phyloP scores from a whole-genome alignment of 2,329 filamentous ascomycete species.

The Colletotrichum horii region DNA sequence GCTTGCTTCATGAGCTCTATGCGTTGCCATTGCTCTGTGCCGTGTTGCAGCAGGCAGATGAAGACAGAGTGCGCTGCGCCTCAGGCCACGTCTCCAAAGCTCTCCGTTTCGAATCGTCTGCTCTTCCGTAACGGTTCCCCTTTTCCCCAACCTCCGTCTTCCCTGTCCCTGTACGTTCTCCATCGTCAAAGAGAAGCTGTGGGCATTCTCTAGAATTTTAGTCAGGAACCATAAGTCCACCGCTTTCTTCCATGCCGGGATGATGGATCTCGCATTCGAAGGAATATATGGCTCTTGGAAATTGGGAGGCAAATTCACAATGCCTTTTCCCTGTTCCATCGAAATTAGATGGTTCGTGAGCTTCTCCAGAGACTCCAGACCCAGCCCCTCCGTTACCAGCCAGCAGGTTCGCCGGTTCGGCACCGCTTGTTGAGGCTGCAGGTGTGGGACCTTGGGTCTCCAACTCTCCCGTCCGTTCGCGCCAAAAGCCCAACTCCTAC shows the following conservation, averaged over 20 bases:
- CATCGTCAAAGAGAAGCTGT: not conserved
- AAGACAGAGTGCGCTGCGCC: not conserved
- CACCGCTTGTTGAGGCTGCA: not conserved
- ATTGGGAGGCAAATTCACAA: not conserved
- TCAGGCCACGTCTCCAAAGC: not conserved
- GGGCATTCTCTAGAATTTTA: not conserved
- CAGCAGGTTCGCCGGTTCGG: not conserved
- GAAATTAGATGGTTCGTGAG: not conserved
- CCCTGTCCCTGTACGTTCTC: not conserved
- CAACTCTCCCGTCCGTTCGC: not conserved
- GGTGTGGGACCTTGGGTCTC: not conserved
- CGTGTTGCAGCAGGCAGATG: not conserved
- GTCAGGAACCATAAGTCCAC: not conserved
- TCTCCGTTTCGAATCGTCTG: not conserved
- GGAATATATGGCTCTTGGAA: not conserved
- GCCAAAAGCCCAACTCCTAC: not conserved
- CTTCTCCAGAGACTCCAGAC: not conserved
- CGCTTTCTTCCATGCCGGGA: not conserved
- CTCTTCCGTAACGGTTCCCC: not conserved
- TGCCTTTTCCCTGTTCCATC: not conserved
- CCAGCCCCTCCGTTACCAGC: not conserved
- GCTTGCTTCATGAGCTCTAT: not conserved
- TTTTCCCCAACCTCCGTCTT: not conserved
- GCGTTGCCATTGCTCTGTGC: not conserved
- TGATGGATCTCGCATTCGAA: constrained; percentile 2